Percentiles rank a stretch among this genome's conserved stretches.
These are phyloP conservation scores for Penicillium expansum DNA, from an alignment of 2,329 filamentous ascomycete genomes.

Conservation along the genomic window DNA sequence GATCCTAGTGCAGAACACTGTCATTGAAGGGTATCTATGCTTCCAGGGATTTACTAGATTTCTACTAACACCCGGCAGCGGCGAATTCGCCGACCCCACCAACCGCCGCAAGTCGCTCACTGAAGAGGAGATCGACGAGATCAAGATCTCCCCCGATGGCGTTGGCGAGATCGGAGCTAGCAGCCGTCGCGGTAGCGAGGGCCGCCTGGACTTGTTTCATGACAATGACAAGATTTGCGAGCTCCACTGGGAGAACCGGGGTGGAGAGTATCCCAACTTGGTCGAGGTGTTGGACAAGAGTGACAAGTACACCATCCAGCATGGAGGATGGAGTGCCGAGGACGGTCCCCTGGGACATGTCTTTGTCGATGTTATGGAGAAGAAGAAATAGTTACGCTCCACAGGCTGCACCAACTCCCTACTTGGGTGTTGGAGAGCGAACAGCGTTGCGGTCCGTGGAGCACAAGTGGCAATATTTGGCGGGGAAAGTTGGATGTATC, in stretches of 20 bases:
- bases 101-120: slow-evolving; percentile 24
- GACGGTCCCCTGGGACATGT: slow-evolving; percentile 33
- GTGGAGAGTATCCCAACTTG: slow-evolving; percentile 22
- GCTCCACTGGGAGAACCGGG: slow-evolving; percentile 34
- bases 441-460: not conserved
- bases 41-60: not conserved
- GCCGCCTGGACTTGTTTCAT: slow-evolving; percentile 33
- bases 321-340: slow-evolving; percentile 32
- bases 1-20: slow-evolving; percentile 27
- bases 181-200: slow-evolving; percentile 33
- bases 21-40: slow-evolving; percentile 28
- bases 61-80: slow-evolving; percentile 19
- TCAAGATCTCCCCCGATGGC: slow-evolving; percentile 28
- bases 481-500: not conserved
- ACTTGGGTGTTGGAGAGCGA: not conserved
- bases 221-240: slow-evolving; percentile 33
- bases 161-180: slow-evolving; percentile 33
- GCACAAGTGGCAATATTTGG: not conserved
- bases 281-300: slow-evolving; percentile 29
- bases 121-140: slow-evolving; percentile 32
- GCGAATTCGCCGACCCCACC: slow-evolving; percentile 28
- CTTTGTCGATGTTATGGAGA: slow-evolving; percentile 27
- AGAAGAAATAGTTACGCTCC: slow-evolving; percentile 24
- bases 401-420: slow-evolving; percentile 1
- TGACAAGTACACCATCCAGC: slow-evolving; percentile 28